Percentiles rank a stretch among this genome's conserved stretches.
These are phyloP conservation scores for Hortiboletus campestris DNA, from an alignment of 768 basidiomycete genomes.

Conservation along the genomic window DNA sequence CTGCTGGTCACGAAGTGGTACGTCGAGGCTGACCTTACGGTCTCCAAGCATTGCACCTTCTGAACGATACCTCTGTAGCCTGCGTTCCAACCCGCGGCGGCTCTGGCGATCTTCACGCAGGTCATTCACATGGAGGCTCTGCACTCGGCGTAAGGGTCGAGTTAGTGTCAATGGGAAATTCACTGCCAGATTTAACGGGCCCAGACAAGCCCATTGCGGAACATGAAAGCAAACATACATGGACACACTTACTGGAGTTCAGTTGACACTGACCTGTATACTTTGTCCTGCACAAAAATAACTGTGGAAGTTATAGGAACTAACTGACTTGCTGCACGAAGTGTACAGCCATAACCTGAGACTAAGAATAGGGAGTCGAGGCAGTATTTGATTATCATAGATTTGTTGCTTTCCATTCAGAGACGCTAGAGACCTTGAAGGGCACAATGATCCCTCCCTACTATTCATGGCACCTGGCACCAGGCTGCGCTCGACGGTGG, in stretches of 20 bases:
- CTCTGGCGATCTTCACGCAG: constrained; percentile 41
- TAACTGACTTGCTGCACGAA: constrained; percentile 77
- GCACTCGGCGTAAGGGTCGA: constrained; percentile 39
- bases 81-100: constrained; percentile 17
- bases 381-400: constrained; percentile 51
- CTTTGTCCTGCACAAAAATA: constrained; percentile 72
- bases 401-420: too few species aligned
- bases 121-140: constrained; percentile 50
- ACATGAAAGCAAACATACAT: constrained; percentile 63
- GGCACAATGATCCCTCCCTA: too few species aligned
- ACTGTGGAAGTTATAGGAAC: constrained; percentile 88
- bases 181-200: constrained; percentile 8
- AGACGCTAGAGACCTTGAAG: too few species aligned
- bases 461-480: too few species aligned
- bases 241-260: too few species aligned
- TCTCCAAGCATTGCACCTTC: not conserved
- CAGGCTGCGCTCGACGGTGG: too few species aligned
- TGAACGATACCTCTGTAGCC: constrained; percentile 37
- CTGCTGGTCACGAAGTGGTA: constrained; percentile 63
- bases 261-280: constrained; percentile 10
- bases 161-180: too few species aligned
- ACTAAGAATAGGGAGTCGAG: constrained; percentile 59
- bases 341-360: constrained; percentile 79
- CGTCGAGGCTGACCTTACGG: constrained; percentile 21
- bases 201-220: constrained; percentile 37